Evolutionary conservation across 495 filamentous ascomycete species (phyloP), one percentile per base, ranked within the genome.

Genomic region (Diplogelasinospora grovesii): DNA sequence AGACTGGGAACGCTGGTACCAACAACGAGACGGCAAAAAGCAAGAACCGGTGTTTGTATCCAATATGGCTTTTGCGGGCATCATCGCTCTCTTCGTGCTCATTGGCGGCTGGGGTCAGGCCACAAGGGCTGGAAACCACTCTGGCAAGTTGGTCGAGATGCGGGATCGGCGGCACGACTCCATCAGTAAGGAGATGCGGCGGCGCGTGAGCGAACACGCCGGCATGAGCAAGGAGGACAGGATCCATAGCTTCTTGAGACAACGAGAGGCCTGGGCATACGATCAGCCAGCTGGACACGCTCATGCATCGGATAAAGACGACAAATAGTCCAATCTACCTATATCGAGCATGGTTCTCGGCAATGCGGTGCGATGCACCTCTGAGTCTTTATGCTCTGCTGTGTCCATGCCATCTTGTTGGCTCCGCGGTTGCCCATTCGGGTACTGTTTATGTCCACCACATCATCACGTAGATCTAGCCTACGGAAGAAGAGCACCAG

Each of bases 1-100:
- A 55, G 93, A 98, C 57, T 98, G 93, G 92, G 89, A 98, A 64
- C 73, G 71, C 27, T 98, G 85, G 83, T 77, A 86, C 50, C 66
- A 77, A 16, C 68, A 77, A 23, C 56, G 55, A 21, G 59, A 69
- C 27, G 69, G 71, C 28, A 60, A 54, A 25, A 63, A 73, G 28
- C 76, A 81, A 32, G 60, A 75, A 33, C 73, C 82, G n/a, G 56
- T 82, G 25, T 83, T 75, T 52, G 67, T 83, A 43, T 83, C 82
- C 23, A 92, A 95, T 49, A 67, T 73, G 13, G 73, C 73, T n/a
- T 96, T 98, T 52, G 61, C 81, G 11, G 59, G 66, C 5, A 59
- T 95, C 16, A 57, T 96, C 5, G 65, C 81, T 27, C 48, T 85
- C 8, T 68, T 90, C 5, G 72, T 79, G 14, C 52, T 79, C 4